Base-by-base conservation (phyloP, 495 filamentous ascomycete species). In the Lentithecium fluviatile region DNA sequence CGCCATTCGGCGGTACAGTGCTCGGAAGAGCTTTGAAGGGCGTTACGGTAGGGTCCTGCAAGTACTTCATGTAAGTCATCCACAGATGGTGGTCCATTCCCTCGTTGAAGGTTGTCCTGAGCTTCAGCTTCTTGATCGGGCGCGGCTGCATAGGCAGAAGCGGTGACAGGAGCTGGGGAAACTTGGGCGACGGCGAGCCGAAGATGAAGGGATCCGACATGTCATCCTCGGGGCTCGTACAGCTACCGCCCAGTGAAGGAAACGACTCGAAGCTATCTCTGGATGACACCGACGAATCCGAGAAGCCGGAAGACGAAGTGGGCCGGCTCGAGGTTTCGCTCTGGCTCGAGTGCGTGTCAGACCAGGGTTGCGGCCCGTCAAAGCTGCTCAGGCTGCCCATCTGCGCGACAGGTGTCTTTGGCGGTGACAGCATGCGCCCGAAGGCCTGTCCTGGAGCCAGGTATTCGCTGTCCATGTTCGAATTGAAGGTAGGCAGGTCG, bases 81-180 rank as follows among this genome's bases (percentile, higher is more conserved):
- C 95, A 97, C 26, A 98, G 74, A 70, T 98, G 94, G 36, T 86
- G 85, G 73, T 92, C 91, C 90, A 95, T 95, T 19, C 90, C 88
- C 45, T 85, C 82, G 1, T 89, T 95, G 91, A 92, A 98, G 23
- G 69, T 67, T 17, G 71, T 34, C 29, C 62, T 62, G 15, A 62
- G 61, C 46, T 68, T 71, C 19, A 65, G 25, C 26, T 68, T 70
- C 50, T 69, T 71, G 25, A 34, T 37, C 2, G 23, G 62, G n/a
- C 54, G 65, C 0, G 51, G 68, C 29, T 53, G 61, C 25, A 45
- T 52, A 5, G 48, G 23, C 2, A 55, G 42, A 10, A 71, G 58
- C 13, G 65, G 70, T 7, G 75, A 73, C 2, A 56, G 45, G 17
- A 62, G n/a, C 6, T 67, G 53, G 38, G 38, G 54, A 45, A 56